Percentiles rank a stretch among this genome's conserved stretches.
phyloP scores from a whole-genome alignment of 2,329 filamentous ascomycete species.

The Alternaria sp. region DNA sequence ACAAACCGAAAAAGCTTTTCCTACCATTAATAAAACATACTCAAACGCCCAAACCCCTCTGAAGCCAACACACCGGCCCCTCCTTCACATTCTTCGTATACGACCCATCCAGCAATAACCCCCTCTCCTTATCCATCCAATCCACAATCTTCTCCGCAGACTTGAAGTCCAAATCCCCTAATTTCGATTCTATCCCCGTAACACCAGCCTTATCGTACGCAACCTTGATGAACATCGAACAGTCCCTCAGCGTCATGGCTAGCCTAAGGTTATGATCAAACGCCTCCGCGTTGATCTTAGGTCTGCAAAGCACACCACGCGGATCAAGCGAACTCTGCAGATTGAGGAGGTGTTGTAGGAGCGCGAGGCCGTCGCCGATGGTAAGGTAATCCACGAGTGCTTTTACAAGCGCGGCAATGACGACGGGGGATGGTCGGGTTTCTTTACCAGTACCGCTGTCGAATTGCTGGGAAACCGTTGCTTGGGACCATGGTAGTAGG shows the following conservation, averaged over 20 bases:
- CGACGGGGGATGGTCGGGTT: background rate
- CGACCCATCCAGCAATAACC: constrained; percentile 23
- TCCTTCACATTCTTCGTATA: background rate
- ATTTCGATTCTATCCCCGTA: constrained; percentile 46
- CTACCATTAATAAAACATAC: background rate
- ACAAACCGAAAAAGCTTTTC: background rate
- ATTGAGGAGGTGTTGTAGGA: constrained; percentile 47
- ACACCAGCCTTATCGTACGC: constrained; percentile 9
- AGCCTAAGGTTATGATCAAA: constrained; percentile 31
- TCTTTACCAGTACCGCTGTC: background rate
- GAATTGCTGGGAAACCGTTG: constrained; percentile 18
- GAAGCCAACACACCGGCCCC: constrained; percentile 7
- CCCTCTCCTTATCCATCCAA: constrained; percentile 51
- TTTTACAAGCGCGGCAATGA: constrained; percentile 8
- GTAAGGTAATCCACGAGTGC: constrained; percentile 33
- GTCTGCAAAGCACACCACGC: constrained; percentile 32
- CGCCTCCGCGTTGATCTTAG: background rate
- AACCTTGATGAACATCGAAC: constrained; percentile 52
- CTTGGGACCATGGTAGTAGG: constrained; percentile 22
- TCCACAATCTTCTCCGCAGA: constrained; percentile 48
- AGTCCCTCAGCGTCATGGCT: constrained; percentile 58
- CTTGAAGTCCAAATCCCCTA: constrained; percentile 58
- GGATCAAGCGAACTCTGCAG: constrained; percentile 50
- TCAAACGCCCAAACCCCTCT: background rate
- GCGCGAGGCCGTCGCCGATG: constrained; percentile 38